Evolutionary conservation across 768 basidiomycete genomes (phyloP).

Genomic region (Russula sp.): DNA sequence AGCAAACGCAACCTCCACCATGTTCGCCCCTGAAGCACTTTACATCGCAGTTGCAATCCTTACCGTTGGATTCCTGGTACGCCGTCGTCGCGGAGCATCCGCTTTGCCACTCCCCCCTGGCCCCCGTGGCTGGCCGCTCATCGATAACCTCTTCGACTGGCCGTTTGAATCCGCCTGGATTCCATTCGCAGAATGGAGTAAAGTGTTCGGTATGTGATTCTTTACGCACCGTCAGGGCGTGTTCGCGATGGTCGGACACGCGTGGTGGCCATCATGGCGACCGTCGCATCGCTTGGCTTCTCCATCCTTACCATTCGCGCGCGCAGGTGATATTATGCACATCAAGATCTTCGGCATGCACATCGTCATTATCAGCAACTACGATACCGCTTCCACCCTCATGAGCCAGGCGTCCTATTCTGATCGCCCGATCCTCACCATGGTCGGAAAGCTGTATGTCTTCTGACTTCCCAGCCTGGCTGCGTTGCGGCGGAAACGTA

Average conservation of each 20-base stretch:
- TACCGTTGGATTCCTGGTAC: conserved; percentile 8
- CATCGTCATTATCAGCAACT: conserved; percentile 23
- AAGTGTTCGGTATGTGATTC: conserved; percentile 21
- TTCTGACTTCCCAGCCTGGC: neutral
- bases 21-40: conserved; percentile 14
- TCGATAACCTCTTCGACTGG: conserved; percentile 23
- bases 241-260: neutral
- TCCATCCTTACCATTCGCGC: neutral
- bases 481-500: neutral
- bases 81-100: conserved; percentile 13
- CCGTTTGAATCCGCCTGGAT: conserved; percentile 16
- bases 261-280: neutral
- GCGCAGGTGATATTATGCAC: conserved; percentile 20
- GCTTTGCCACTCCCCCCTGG: conserved; percentile 20
- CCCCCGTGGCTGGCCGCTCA: conserved; percentile 23
- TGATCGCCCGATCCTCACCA: conserved; percentile 24
- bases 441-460: conserved; percentile 20
- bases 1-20: neutral
- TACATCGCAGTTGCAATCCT: conserved; percentile 18
- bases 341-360: conserved; percentile 22
- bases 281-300: neutral
- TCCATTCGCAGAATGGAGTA: conserved; percentile 22
- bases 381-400: conserved; percentile 15
- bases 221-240: neutral
- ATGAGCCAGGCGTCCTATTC: conserved; percentile 24